Percentiles rank a stretch among this genome's conserved stretches.
These are phyloP conservation scores for Volvariella volvacea DNA, from an alignment of 1,284 basidiomycete species.

Conservation along the genomic window DNA sequence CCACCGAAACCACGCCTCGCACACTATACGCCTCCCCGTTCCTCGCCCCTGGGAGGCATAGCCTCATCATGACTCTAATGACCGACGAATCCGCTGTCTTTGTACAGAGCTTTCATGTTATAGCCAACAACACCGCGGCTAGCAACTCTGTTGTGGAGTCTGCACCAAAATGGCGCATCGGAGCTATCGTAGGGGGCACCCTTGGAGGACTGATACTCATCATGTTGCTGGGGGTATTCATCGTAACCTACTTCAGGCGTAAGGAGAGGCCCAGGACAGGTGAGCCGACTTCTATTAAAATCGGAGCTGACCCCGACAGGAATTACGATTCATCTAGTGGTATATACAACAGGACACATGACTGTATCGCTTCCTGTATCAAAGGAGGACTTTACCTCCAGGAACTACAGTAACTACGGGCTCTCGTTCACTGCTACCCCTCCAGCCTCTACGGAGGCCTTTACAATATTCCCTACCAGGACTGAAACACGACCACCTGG, in stretches of 20 bases:
- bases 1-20: constrained; percentile 3
- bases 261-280: background rate
- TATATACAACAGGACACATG: constrained; percentile 16
- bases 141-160: background rate
- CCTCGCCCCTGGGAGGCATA: constrained; percentile 11
- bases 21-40: constrained; percentile 13
- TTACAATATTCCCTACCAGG: constrained; percentile 13
- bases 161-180: background rate
- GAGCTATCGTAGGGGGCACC: background rate
- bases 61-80: constrained; percentile 13
- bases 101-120: constrained; percentile 6
- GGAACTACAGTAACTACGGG: constrained; percentile 20
- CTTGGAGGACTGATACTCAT: constrained; percentile 3
- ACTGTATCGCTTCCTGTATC: constrained; percentile 19
- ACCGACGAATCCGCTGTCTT: constrained; percentile 10
- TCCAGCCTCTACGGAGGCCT: constrained; percentile 14
- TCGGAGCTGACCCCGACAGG: background rate
- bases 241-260: background rate
- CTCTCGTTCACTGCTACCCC: constrained; percentile 16
- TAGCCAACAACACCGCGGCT: background rate
- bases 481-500: constrained; percentile 50
- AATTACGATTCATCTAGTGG: background rate
- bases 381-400: constrained; percentile 24
- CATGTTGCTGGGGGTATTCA: constrained; percentile 4
- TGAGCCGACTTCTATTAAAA: background rate